Base-by-base conservation (phyloP, 1,284 basidiomycete genomes). In the Peniophora sp. region DNA sequence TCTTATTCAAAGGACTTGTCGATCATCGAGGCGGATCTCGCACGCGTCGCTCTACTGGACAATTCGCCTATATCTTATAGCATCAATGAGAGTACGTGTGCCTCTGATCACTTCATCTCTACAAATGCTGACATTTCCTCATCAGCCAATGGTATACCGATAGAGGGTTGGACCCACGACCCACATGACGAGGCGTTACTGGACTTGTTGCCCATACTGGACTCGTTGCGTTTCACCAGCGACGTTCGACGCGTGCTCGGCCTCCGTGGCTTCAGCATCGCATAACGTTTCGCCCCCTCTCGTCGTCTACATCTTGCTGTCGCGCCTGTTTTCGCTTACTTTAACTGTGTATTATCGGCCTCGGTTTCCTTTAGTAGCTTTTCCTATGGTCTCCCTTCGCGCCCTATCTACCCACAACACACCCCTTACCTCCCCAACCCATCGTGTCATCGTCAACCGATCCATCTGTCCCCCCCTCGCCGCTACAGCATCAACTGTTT, bases 121-220 rank as follows among this genome's bases (percentile, higher is more conserved):
- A 8, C 10, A 8, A 6, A 8, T 8, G 38, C 38, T 41, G 22
- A 22, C 14, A 19, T 3, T 45, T 9, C 23, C n/a, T 19, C 23
- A 34, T 17, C 51, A 70, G 95, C 92, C 45, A 99, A 99, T 67
- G 96, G 95, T 45, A 93, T 99, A 59, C 97, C 96, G 32, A 93
- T 99, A 65, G 96, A 99, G 73, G 96, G 96, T 44, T 99, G 96
- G 96, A 97, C 94, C 17, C 88, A 94, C 56, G 97, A 99, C 68
- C 95, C 94, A 20, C 85, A 86, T 55, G 96, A 99, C 70, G 93
- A 98, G 71, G 96, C 95, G 10, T 74, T 99, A 46, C 83, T 99
- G 48, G 95, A 99, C 69, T 78, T 97, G 51, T 74, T 99, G 19
- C 96, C 96, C 19, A 86, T 99, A 46, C 80, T 99, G 52, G 96